These are phyloP conservation scores for Dysphania ambrosioides DNA, from an alignment of 148 eudicot genomes.

Conservation along the genomic window DNA sequence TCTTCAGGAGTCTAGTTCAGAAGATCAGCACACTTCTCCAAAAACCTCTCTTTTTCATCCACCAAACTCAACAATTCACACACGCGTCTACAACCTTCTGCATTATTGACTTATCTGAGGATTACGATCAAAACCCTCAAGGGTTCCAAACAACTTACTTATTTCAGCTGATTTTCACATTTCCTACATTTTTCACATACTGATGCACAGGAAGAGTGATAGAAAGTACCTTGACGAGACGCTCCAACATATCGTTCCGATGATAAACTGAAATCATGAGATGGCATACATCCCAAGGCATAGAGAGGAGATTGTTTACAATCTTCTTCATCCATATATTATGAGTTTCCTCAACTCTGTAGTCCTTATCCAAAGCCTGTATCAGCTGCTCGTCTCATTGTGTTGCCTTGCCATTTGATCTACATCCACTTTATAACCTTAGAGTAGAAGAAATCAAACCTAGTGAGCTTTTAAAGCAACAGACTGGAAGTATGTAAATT, in stretches of 20 bases:
- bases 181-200: background rate
- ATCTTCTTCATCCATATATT: constrained; percentile 81
- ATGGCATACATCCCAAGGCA: constrained; percentile 73
- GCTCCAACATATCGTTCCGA: constrained; percentile 72
- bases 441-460: constrained; percentile 1
- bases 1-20: constrained; percentile 35
- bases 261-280: constrained; percentile 81
- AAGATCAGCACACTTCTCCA: constrained; percentile 61
- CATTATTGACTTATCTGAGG: too few species aligned
- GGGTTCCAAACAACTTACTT: too few species aligned
- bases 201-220: background rate
- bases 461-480: background rate
- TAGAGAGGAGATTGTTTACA: constrained; percentile 70
- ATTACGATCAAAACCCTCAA: too few species aligned
- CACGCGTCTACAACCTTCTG: too few species aligned
- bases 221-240: constrained; percentile 49
- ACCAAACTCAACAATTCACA: too few species aligned
- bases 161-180: too few species aligned
- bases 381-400: constrained; percentile 76
- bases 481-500: background rate
- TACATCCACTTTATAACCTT: constrained; percentile 89
- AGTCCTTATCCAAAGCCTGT: constrained; percentile 84
- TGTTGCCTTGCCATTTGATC: constrained; percentile 94
- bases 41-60: too few species aligned
- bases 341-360: constrained; percentile 79